Percentiles rank a stretch among this genome's conserved stretches.
Conservation (phyloP, 495 filamentous ascomycete genomes). For the Neurospora sp. region DNA sequence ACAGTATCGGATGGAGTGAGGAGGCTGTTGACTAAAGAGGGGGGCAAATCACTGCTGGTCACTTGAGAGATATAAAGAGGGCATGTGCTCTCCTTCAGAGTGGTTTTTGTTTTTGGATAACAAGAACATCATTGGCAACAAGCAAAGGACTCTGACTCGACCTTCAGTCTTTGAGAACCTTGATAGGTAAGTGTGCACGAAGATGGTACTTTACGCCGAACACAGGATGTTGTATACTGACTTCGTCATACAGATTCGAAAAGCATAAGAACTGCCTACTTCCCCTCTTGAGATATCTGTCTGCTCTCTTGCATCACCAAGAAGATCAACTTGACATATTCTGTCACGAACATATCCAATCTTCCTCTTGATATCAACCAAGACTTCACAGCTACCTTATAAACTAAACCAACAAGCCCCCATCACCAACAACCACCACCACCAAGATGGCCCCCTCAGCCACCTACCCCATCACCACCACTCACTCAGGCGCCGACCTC, state of each 20-base stretch:
- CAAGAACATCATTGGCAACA: not conserved
- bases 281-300: not conserved
- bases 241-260: not conserved
- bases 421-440: not conserved
- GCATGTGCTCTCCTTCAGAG: not conserved
- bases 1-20: not conserved
- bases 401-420: not conserved
- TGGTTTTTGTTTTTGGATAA: not conserved
- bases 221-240: not conserved
- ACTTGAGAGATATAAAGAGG: not conserved
- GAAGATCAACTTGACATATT: not conserved
- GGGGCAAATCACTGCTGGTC: not conserved
- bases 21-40: not conserved
- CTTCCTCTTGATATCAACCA: not conserved
- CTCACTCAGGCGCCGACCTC: conserved; percentile 61
- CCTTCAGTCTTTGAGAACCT: not conserved
- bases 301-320: not conserved
- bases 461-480: conserved; percentile 5
- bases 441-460: conserved; percentile 6
- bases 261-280: not conserved
- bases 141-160: not conserved
- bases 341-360: not conserved
- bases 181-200: not conserved
- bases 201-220: not conserved
- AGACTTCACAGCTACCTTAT: not conserved